phyloP scores from a whole-genome alignment of 768 basidiomycete species.

The Termitomyces titanicus region DNA sequence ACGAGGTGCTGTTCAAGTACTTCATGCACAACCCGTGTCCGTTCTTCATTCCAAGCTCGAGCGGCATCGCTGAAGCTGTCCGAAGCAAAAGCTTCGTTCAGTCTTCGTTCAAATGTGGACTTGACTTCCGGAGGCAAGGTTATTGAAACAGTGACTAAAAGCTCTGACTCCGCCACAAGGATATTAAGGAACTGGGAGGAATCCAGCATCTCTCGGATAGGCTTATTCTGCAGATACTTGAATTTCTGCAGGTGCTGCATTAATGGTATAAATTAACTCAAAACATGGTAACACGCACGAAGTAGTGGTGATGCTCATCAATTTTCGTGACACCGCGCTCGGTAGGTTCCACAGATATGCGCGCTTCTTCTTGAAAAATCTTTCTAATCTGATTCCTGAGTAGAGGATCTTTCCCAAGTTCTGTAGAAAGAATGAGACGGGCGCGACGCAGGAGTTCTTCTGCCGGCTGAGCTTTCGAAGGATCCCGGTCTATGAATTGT shows the following conservation, averaged over 20 bases:
- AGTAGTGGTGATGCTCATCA: slow-evolving; percentile 69
- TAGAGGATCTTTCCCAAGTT: slow-evolving; percentile 90
- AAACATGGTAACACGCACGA: slow-evolving; percentile 37
- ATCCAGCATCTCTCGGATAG: slow-evolving; percentile 63
- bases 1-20: slow-evolving; percentile 79
- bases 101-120: slow-evolving; percentile 64
- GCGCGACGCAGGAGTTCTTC: slow-evolving; percentile 73
- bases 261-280: neutral
- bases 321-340: slow-evolving; percentile 81
- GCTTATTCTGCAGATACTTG: slow-evolving; percentile 88
- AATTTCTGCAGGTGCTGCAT: slow-evolving; percentile 59
- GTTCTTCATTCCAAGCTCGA: slow-evolving; percentile 87
- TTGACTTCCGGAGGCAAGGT: slow-evolving; percentile 59
- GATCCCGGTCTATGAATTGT: slow-evolving; percentile 75
- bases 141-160: slow-evolving; percentile 76
- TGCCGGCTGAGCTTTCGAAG: slow-evolving; percentile 48
- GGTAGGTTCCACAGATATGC: slow-evolving; percentile 80
- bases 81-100: slow-evolving; percentile 82
- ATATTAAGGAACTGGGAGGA: slow-evolving; percentile 86
- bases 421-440: slow-evolving; percentile 81
- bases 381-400: slow-evolving; percentile 76
- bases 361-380: slow-evolving; percentile 69
- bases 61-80: slow-evolving; percentile 83
- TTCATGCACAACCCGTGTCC: slow-evolving; percentile 74
- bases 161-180: slow-evolving; percentile 85